These are phyloP conservation scores for Verbena officinalis DNA, from an alignment of 257 asterid genomes.

Conservation along the genomic window DNA sequence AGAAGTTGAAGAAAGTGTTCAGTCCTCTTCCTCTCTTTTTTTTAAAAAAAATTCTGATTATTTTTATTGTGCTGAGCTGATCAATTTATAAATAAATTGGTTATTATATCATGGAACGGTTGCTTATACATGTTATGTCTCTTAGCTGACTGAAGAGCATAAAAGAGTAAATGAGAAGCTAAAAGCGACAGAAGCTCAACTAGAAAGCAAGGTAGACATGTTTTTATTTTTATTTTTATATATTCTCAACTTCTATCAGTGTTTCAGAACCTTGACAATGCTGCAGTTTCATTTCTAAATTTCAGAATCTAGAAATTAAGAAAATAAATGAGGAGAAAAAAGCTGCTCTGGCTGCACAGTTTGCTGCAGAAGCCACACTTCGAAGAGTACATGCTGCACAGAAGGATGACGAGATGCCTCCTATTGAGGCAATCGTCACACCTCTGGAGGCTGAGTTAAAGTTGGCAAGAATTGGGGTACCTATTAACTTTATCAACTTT, in stretches of 20 bases:
- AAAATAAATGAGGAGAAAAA: conserved; percentile 68
- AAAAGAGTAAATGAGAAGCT: conserved; percentile 55
- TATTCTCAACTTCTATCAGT: not conserved
- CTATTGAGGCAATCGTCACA: conserved; percentile 69
- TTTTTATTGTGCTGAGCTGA: conserved; percentile 11
- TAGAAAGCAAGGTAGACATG: conserved; percentile 59
- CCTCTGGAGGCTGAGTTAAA: conserved; percentile 78
- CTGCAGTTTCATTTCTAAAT: conserved; percentile 14
- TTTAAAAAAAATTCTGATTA: not conserved
- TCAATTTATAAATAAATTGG: conserved; percentile 13
- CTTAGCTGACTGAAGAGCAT: conserved; percentile 58
- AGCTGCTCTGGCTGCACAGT: conserved; percentile 66
- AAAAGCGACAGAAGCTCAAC: conserved; percentile 50
- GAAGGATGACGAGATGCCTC: conserved; percentile 77
- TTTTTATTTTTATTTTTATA: not conserved
- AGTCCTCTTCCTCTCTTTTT: not conserved
- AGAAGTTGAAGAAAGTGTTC: too few relatives aligned
- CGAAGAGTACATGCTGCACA: conserved; percentile 74
- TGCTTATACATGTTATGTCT: conserved; percentile 18
- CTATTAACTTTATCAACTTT: not conserved
- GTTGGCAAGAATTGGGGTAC: conserved; percentile 63
- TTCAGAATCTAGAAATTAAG: conserved; percentile 65
- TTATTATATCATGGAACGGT: not conserved
- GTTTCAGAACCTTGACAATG: not conserved
- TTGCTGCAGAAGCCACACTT: conserved; percentile 76